phyloP scores from a whole-genome alignment of 495 filamentous ascomycete genomes.

The Parachaetomium inaequale region DNA sequence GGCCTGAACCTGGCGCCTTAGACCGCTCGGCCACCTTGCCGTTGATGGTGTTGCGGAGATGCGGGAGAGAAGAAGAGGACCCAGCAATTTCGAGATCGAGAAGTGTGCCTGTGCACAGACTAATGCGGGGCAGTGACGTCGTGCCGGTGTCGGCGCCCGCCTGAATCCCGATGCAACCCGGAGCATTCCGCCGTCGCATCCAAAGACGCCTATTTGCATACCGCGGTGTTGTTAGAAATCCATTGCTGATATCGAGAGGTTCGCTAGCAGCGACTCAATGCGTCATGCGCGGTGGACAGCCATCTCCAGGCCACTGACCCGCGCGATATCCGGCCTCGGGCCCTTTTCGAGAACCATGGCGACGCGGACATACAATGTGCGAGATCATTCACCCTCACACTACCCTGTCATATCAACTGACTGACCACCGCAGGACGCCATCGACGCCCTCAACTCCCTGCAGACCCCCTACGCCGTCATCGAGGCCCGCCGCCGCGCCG shows the following conservation, averaged over 20 bases:
- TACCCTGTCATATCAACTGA: too few species aligned
- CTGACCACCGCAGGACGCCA: slow-evolving; percentile 59
- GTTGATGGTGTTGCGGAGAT: slow-evolving; percentile 6
- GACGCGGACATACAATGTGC: slow-evolving; percentile 28
- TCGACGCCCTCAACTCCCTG: slow-evolving; percentile 81
- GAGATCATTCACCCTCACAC: neutral
- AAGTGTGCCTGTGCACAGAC: neutral
- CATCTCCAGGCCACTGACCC: slow-evolving; percentile 10
- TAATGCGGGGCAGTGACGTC: neutral
- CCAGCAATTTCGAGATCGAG: neutral
- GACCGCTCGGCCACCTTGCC: slow-evolving; percentile 37
- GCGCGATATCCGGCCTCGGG: neutral
- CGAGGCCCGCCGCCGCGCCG: slow-evolving; percentile 67
- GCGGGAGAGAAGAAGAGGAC: neutral
- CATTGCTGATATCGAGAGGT: slow-evolving; percentile 4
- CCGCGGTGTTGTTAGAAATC: neutral
- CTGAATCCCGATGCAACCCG: slow-evolving; percentile 10
- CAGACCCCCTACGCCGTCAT: slow-evolving; percentile 82
- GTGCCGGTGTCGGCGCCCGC: slow-evolving; percentile 6
- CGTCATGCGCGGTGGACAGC: slow-evolving; percentile 21
- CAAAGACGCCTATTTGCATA: neutral
- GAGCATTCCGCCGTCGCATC: slow-evolving; percentile 10
- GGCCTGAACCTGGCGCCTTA: slow-evolving; percentile 36
- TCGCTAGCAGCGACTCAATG: slow-evolving; percentile 14
- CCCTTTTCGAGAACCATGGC: slow-evolving; percentile 16